phyloP scores from a whole-genome alignment of 495 filamentous ascomycete species.

The Aspergillus steynii region DNA sequence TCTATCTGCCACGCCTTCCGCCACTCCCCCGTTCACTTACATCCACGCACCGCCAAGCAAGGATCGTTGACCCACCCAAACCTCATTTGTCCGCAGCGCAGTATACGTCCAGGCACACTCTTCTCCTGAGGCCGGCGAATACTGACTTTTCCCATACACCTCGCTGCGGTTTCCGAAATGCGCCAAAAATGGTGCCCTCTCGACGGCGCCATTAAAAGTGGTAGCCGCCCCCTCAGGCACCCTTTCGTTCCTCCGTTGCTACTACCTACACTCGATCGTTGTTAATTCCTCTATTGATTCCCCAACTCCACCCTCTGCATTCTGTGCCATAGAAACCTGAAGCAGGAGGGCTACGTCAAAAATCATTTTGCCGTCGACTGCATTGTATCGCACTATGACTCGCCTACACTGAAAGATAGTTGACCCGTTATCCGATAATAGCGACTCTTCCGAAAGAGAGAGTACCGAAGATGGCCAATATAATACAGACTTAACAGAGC shows the following conservation, averaged over 20 bases:
- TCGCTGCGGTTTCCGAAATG: constrained; percentile 7
- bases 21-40: constrained; percentile 9
- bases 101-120: constrained; percentile 6
- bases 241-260: constrained; percentile 5
- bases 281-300: no score
- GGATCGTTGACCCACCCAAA: not conserved
- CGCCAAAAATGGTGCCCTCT: constrained; percentile 17
- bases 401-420: constrained; percentile 14
- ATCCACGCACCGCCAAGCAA: constrained; percentile 13
- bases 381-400: constrained; percentile 19
- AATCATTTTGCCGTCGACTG: constrained; percentile 6
- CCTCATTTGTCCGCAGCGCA: constrained; percentile 8
- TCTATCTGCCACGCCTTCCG: constrained; percentile 22
- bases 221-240: constrained; percentile 8
- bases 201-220: constrained; percentile 9
- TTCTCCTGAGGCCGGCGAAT: constrained; percentile 4
- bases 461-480: constrained; percentile 18
- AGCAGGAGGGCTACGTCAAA: constrained; percentile 1
- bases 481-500: constrained; percentile 24
- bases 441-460: constrained; percentile 23
- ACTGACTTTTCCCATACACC: not conserved
- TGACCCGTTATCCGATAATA: constrained; percentile 15
- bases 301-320: no score
- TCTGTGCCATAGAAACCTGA: not conserved
- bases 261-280: no score